These are phyloP conservation scores for Aureobasidium sp. DNA, from an alignment of 2,329 filamentous ascomycete species.

Conservation along the genomic window DNA sequence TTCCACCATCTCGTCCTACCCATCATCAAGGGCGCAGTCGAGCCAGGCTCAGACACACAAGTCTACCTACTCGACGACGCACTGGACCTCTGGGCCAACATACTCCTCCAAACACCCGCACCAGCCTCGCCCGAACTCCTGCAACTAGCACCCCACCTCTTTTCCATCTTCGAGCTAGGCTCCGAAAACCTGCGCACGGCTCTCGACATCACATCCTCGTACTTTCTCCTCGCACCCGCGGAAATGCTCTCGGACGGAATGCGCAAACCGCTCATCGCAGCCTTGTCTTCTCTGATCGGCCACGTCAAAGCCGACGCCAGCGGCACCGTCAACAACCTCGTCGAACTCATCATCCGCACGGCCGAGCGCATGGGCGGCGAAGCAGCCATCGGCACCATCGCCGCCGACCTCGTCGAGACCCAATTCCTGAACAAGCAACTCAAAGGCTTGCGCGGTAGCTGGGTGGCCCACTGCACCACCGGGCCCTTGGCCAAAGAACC, in stretches of 20 bases:
- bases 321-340: conserved; percentile 39
- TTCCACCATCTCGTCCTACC: conserved; percentile 79
- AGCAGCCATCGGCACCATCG: conserved; percentile 43
- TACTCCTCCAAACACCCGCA: conserved; percentile 55
- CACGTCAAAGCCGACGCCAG: conserved; percentile 42
- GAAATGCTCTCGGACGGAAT: conserved; percentile 40
- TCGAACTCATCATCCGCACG: conserved; percentile 45
- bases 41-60: conserved; percentile 64
- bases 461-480: conserved; percentile 70
- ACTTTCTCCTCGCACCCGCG: conserved; percentile 41
- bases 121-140: conserved; percentile 38
- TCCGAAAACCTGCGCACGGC: conserved; percentile 43
- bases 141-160: conserved; percentile 37
- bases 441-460: conserved; percentile 36
- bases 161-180: conserved; percentile 43
- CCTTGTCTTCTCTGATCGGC: conserved; percentile 39
- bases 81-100: conserved; percentile 77
- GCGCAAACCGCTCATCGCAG: conserved; percentile 33
- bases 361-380: conserved; percentile 45
- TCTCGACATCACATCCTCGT: conserved; percentile 44
- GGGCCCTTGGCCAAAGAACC: conserved; percentile 68
- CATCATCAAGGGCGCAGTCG: conserved; percentile 71
- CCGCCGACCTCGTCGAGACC: conserved; percentile 51
- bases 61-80: conserved; percentile 87
- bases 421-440: conserved; percentile 51